Percentiles rank a stretch among this genome's conserved stretches.
Evolutionary conservation across 371 early-diverging fungal genomes (phyloP).

Genomic region (Sporodiniella umbellata): DNA sequence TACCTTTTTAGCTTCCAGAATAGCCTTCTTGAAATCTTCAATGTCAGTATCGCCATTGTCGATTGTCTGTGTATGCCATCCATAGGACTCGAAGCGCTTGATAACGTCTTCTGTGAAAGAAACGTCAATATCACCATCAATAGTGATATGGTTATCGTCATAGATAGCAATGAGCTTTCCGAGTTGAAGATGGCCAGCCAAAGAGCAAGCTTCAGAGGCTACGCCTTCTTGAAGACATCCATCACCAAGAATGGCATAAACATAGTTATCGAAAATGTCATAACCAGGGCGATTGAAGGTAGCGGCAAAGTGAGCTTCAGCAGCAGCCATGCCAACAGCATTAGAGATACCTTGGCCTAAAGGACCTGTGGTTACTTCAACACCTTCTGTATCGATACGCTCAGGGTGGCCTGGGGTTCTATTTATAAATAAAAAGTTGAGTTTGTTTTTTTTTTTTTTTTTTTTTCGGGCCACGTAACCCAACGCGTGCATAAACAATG

Average conservation of each 20-base stretch:
- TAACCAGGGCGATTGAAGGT: constrained; percentile 86
- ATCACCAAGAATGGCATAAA: constrained; percentile 93
- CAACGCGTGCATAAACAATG: not conserved
- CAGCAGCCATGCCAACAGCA: constrained; percentile 95
- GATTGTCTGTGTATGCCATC: constrained; percentile 86
- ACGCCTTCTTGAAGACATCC: constrained; percentile 99
- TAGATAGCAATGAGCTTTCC: constrained; percentile 97
- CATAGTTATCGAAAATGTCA: constrained; percentile 81
- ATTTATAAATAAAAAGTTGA: not conserved
- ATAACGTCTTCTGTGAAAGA: constrained; percentile 95
- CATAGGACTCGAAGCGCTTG: constrained; percentile 91
- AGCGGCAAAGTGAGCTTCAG: constrained; percentile 86
- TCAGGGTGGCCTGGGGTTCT: constrained; percentile 97
- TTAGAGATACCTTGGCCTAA: constrained; percentile 91
- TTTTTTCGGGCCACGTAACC: too few species aligned
- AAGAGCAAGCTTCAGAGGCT: constrained; percentile 91
- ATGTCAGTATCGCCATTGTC: constrained; percentile 85
- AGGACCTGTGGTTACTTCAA: constrained; percentile 99
- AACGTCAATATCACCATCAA: constrained; percentile 91
- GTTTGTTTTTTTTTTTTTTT: constrained; percentile 3
- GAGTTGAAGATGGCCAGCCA: constrained; percentile 93
- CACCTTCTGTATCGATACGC: constrained; percentile 78
- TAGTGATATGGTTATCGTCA: constrained; percentile 97
- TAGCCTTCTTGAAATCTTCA: constrained; percentile 68
- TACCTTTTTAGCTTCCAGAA: constrained; percentile 78